Evolutionary conservation across 2,329 filamentous ascomycete genomes (phyloP).

Genomic region (Passalora sequoiae): DNA sequence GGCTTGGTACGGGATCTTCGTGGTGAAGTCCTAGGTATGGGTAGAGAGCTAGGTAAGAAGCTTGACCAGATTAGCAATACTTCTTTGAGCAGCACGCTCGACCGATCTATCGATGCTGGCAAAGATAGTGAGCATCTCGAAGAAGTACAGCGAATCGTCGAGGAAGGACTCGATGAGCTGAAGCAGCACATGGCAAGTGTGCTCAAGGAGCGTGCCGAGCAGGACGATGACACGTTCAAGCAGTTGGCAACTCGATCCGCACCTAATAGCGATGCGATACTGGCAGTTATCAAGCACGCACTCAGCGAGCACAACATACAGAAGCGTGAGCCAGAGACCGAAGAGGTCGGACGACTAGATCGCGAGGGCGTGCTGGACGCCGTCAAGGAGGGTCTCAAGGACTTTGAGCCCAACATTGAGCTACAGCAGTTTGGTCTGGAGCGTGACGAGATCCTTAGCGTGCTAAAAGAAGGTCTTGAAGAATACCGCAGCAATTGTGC

Average conservation of each 20-base stretch:
- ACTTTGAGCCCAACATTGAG: constrained; percentile 88
- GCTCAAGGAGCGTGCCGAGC: constrained; percentile 66
- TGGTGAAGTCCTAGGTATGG: constrained; percentile 91
- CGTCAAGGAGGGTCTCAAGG: constrained; percentile 86
- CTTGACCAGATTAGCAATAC: constrained; percentile 62
- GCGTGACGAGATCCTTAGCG: constrained; percentile 81
- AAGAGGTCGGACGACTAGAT: constrained; percentile 30
- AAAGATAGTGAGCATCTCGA: constrained; percentile 49
- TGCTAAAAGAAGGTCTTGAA: constrained; percentile 77
- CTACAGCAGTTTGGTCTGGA: constrained; percentile 86
- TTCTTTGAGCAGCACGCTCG: constrained; percentile 28
- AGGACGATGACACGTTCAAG: constrained; percentile 33
- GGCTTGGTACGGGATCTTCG: constrained; percentile 81
- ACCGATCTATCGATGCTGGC: constrained; percentile 41
- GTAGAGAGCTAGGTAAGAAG: constrained; percentile 78
- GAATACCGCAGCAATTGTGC: constrained; percentile 57
- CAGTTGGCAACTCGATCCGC: constrained; percentile 40
- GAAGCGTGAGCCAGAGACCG: constrained; percentile 21
- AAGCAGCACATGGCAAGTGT: constrained; percentile 78
- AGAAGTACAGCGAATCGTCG: constrained; percentile 71
- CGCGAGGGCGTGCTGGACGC: constrained; percentile 78
- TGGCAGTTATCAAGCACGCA: constrained; percentile 75
- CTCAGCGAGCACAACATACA: constrained; percentile 54
- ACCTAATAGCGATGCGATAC: constrained; percentile 66
- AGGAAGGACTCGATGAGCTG: constrained; percentile 74